Evolutionary conservation across 495 filamentous ascomycete species (phyloP), one percentile per base, ranked within the genome.

Genomic region (Glutinoglossum americanum): DNA sequence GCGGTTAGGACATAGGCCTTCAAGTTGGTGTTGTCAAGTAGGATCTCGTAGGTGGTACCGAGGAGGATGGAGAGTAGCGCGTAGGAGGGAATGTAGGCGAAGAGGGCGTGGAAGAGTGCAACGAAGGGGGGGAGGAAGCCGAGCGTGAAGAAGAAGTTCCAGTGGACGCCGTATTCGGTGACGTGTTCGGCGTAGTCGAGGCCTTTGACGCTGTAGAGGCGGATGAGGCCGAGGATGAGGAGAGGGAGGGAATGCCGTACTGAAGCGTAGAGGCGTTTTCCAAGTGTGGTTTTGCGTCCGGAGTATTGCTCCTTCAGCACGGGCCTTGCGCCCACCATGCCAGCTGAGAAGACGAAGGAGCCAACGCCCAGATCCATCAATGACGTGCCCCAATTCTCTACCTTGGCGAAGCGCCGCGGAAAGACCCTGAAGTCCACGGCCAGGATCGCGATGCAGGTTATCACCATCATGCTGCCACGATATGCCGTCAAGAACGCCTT

Each of bases 111-210:
- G 56, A 92, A 86, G 0, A 94, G 66, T n/a, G 90, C 89, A 55
- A 94, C 80, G 62, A 92, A 92, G 3, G 89, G 89, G 1, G 89
- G 87, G 33, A 99, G 69, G 27, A 96, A 78, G 3, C 81, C 90
- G 11, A 99, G 72, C 0, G 92, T 99, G 69, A 99, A 97, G 73
- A 99, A 99, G 68, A 99, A 99, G 68, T 99, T 99, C 92, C 92
- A 99, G 67, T 99, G 92, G 11, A 97, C 87, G 32, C 92, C 92
- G 63, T 99, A 99, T 63, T 99, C 92, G 1, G 87, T 90, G 37
- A 97, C 88, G 70, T 99, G 92, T 67, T 97, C 92, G 1, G 89
- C 89, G 65, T 97, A 97, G 64, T 96, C 89, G 25, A 95, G 72
- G 10, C 87, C 85, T 69, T 97, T 99, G 64, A 97, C 89, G 62